Evolutionary conservation across 805 yeast species (phyloP).

Genomic region (Cyberlindnera mycetangii): DNA sequence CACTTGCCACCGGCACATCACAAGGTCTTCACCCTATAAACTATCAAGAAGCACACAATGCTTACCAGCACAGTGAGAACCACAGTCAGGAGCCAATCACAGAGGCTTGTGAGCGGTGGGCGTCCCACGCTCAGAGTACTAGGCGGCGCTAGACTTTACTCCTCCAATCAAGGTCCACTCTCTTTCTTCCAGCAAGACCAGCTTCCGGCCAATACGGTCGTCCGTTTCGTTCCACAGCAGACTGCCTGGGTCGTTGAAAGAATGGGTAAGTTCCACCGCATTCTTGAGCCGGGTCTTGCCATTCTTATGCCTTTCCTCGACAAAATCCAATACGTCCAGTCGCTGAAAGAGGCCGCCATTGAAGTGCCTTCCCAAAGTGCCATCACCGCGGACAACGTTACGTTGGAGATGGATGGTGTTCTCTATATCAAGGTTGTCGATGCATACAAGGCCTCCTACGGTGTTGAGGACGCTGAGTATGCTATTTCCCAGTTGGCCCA

Average conservation of each 20-base stretch:
- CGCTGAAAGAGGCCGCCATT: slow-evolving; percentile 78
- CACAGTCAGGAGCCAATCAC: background rate
- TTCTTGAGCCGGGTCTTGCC: slow-evolving; percentile 75
- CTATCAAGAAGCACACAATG: background rate
- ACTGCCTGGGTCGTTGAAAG: slow-evolving; percentile 89
- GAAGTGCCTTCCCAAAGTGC: slow-evolving; percentile 84
- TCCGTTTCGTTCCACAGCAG: slow-evolving; percentile 85
- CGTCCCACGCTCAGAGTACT: background rate
- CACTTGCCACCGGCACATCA: background rate
- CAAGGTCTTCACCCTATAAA: background rate
- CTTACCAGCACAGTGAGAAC: slow-evolving; percentile 6
- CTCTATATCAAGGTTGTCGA: slow-evolving; percentile 74
- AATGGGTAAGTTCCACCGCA: slow-evolving; percentile 77
- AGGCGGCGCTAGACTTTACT: slow-evolving; percentile 10
- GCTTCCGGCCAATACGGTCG: slow-evolving; percentile 71
- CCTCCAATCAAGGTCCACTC: slow-evolving; percentile 28
- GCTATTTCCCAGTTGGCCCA: slow-evolving; percentile 85
- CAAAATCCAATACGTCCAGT: slow-evolving; percentile 76
- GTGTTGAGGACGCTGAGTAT: slow-evolving; percentile 84
- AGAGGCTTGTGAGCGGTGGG: slow-evolving; percentile 4
- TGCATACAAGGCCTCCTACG: slow-evolving; percentile 82
- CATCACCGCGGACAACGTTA: slow-evolving; percentile 82
- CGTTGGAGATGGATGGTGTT: slow-evolving; percentile 82
- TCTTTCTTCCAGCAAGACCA: slow-evolving; percentile 60
- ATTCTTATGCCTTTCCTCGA: slow-evolving; percentile 70